Evolutionary conservation across 164 flowering plant genomes (phyloP), one percentile per base, ranked within the genome.

Genomic region (Santalum album): DNA sequence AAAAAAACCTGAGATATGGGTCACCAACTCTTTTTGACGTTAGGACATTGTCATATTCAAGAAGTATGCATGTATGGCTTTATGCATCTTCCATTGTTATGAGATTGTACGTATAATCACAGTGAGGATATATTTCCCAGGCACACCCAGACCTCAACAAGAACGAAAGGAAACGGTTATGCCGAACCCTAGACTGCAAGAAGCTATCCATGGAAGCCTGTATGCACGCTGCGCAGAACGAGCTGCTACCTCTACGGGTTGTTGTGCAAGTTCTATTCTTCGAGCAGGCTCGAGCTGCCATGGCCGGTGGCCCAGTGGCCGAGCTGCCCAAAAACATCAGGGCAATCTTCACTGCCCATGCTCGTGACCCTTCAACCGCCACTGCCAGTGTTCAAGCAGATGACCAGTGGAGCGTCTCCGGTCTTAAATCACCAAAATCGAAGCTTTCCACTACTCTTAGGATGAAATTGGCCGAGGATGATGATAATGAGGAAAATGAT

Each of bases 191-290:
- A 6, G 95, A 94, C 81, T 94, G 99, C 92, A 90, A 80, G 63
- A 94, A 86, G 63, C 75, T 94, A 15, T 90, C 99, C 5, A 63
- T 90, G 75, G 87, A 87, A 58, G 85, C 84, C 18, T 87, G 97
- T 61, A 85, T 84, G 78, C 90, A 90, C 49, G 99, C 99, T 0
- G 97, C 97, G 22, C 95, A 89, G 48, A 94, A 94, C 43, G 97
- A 94, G 75, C 61, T 72, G 48, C 92, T 94, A 14, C 99, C 99
- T 0, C 62, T 94, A 11, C 74, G 99, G 60, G 89, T 94, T 21
- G 92, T 94, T 16, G 97, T 94, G 34, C 99, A 90, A 72, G 96
- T 94, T 46, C 89, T 94, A 48, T 94, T 94, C 80, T 84, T 74
- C 51, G 96, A 94, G 70, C 97, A 94, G 65, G 86, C 87, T 1